phyloP scores from a whole-genome alignment of 352 stramenopile species.

The Phytophthora pistaciae region DNA sequence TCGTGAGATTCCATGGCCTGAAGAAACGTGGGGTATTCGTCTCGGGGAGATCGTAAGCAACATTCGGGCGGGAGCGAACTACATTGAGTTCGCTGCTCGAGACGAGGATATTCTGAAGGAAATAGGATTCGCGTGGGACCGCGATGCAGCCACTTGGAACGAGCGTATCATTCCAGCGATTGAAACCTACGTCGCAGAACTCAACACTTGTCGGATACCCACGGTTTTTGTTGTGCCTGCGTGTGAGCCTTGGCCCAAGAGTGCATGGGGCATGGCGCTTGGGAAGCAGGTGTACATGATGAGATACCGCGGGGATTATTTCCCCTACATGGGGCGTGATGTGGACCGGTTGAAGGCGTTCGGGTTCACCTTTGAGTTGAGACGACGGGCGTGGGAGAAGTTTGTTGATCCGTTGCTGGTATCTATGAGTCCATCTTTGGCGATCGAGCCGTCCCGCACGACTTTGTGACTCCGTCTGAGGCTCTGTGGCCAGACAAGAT shows the following conservation, averaged over 20 bases:
- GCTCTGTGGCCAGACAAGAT: slow-evolving; percentile 14
- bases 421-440: neutral
- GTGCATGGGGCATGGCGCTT: slow-evolving; percentile 34
- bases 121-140: slow-evolving; percentile 47
- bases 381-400: neutral
- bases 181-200: slow-evolving; percentile 39
- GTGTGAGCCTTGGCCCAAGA: slow-evolving; percentile 38
- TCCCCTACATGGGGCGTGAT: slow-evolving; percentile 40
- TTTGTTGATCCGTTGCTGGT: neutral
- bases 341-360: slow-evolving; percentile 8
- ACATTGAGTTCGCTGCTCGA: neutral
- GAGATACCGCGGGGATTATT: slow-evolving; percentile 34
- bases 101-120: neutral
- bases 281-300: slow-evolving; percentile 18
- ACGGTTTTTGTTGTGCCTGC: slow-evolving; percentile 48
- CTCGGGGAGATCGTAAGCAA: neutral
- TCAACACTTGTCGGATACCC: slow-evolving; percentile 34
- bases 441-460: slow-evolving; percentile 38
- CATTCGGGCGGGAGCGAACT: neutral
- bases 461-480: neutral
- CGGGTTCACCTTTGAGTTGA: slow-evolving; percentile 37
- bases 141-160: slow-evolving; percentile 41
- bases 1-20: neutral
- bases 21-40: neutral
- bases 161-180: slow-evolving; percentile 48